phyloP scores from a whole-genome alignment of 352 stramenopile genomes.

The Pythium utonaiense region DNA sequence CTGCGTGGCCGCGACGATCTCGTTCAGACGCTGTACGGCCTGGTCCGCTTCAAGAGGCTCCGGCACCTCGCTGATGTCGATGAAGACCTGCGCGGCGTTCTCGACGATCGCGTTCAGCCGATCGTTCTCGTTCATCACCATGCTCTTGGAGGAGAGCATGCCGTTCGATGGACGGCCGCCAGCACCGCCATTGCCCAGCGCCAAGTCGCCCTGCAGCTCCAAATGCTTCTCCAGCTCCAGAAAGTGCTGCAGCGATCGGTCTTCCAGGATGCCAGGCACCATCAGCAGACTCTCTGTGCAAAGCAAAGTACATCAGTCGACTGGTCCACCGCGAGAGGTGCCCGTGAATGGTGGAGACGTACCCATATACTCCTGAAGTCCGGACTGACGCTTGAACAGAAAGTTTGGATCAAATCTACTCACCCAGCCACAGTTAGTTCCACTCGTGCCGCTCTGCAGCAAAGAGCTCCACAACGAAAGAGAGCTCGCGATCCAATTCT shows the following conservation, averaged over 20 bases:
- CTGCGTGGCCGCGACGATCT: slow-evolving; percentile 59
- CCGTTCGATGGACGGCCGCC: slow-evolving; percentile 38
- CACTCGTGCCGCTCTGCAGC: neutral
- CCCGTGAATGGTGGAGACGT: no score
- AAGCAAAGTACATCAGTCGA: neutral
- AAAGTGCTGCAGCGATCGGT: slow-evolving; percentile 75
- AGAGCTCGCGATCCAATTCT: slow-evolving; percentile 7
- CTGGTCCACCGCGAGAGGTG: neutral
- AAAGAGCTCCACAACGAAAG: no score
- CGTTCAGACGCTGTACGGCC: slow-evolving; percentile 69
- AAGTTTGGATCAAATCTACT: slow-evolving; percentile 82
- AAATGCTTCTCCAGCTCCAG: slow-evolving; percentile 78
- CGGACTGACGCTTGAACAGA: slow-evolving; percentile 65
- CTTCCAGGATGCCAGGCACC: slow-evolving; percentile 70
- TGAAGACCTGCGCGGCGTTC: slow-evolving; percentile 70
- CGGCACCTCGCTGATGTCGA: slow-evolving; percentile 79
- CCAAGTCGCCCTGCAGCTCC: slow-evolving; percentile 50
- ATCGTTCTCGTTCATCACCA: slow-evolving; percentile 68
- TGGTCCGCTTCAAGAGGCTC: slow-evolving; percentile 77
- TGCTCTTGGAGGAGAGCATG: slow-evolving; percentile 46
- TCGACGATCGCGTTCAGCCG: slow-evolving; percentile 75
- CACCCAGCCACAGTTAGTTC: neutral
- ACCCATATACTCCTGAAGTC: slow-evolving; percentile 76
- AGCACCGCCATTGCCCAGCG: slow-evolving; percentile 25
- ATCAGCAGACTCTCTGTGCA: slow-evolving; percentile 48